A percentile compares a stretch with the other conserved stretches of the same genome.
phyloP scores from a whole-genome alignment of 2,329 filamentous ascomycete genomes.

The Paecilomyces dactylethromorphus region DNA sequence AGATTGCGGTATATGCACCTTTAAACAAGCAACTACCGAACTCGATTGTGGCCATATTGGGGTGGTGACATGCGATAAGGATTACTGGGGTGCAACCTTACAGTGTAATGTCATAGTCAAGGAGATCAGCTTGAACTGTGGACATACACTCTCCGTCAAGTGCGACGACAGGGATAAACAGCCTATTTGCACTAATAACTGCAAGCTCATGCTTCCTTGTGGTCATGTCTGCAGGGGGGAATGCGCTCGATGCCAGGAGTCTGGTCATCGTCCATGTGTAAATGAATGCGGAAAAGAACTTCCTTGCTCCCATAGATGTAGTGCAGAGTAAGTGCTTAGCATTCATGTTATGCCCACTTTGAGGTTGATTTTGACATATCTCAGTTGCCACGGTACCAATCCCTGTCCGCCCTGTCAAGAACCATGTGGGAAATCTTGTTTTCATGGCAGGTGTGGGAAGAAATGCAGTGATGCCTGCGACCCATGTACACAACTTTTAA shows the following conservation, averaged over 20 bases:
- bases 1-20: constrained; percentile 10
- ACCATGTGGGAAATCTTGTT: constrained; percentile 9
- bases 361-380: background rate
- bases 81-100: constrained; percentile 2
- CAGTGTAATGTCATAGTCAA: constrained; percentile 8
- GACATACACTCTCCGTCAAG: constrained; percentile 9
- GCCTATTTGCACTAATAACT: constrained; percentile 4
- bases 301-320: constrained; percentile 12
- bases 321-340: constrained; percentile 5
- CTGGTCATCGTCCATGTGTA: constrained; percentile 4
- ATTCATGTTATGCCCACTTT: background rate
- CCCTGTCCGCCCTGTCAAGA: constrained; percentile 13
- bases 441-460: constrained; percentile 12
- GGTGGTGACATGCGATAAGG: constrained; percentile 9
- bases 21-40: constrained; percentile 1
- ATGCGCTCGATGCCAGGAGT: constrained; percentile 4
- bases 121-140: constrained; percentile 7
- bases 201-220: constrained; percentile 5
- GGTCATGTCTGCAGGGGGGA: constrained; percentile 8
- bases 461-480: constrained; percentile 12
- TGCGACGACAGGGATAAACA: constrained; percentile 9
- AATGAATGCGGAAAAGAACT: constrained; percentile 9
- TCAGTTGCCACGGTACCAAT: constrained; percentile 8
- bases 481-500: constrained; percentile 9
- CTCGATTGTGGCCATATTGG: constrained; percentile 14